Percentiles rank a stretch among this genome's conserved stretches.
Evolutionary conservation across 208 protist genomes (phyloP).

Genomic region (Trypanosoma cruzi): DNA sequence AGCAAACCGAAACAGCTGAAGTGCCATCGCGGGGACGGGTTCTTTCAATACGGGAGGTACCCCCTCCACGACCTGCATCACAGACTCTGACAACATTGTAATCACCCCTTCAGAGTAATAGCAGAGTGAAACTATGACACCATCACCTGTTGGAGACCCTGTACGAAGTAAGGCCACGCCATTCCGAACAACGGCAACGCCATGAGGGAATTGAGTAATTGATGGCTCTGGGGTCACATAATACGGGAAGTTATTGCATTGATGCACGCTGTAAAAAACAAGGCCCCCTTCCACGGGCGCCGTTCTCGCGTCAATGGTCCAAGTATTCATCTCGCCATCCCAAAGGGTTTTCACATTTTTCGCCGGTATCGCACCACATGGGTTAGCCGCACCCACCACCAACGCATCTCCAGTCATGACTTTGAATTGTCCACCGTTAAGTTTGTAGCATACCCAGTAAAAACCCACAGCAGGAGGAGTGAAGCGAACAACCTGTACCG

Average conservation of each 20-base stretch:
- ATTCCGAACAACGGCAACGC: constrained; percentile 21
- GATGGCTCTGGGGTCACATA: constrained; percentile 33
- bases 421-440: constrained; percentile 85
- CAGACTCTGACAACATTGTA: constrained; percentile 42
- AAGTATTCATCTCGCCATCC: constrained; percentile 63
- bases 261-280: constrained; percentile 74
- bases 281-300: constrained; percentile 34
- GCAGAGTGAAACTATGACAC: constrained; percentile 48
- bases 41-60: constrained; percentile 39
- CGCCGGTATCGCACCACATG: constrained; percentile 46
- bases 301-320: constrained; percentile 48
- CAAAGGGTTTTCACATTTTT: constrained; percentile 31
- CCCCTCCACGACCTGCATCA: constrained; percentile 43
- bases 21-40: constrained; percentile 28
- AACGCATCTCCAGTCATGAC: constrained; percentile 33
- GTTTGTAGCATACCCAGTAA: constrained; percentile 89
- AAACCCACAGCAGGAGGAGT: constrained; percentile 5
- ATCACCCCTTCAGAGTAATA: constrained; percentile 38
- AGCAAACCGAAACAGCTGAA: constrained; percentile 44
- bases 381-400: constrained; percentile 33
- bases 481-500: constrained; percentile 52
- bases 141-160: background rate
- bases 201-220: constrained; percentile 12
- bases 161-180: constrained; percentile 17
- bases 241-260: constrained; percentile 77